Evolutionary conservation across 371 early-diverging fungal genomes (phyloP).

Genomic region (Syncephalis plumigaleata): DNA sequence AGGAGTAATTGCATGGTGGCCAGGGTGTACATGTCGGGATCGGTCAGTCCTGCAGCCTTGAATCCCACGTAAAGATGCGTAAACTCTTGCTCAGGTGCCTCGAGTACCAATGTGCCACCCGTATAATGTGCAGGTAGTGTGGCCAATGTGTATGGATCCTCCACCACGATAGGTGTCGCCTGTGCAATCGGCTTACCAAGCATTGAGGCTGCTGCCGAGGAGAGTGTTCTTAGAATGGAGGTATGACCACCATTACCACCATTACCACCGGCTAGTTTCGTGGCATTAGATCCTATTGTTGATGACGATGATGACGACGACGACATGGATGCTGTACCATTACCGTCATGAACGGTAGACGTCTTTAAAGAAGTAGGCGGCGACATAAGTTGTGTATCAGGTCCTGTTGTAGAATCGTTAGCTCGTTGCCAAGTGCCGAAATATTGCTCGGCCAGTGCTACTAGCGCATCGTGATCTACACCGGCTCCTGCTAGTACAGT

Average conservation of each 20-base stretch:
- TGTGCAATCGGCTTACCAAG: constrained; percentile 1
- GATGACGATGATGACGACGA: no score
- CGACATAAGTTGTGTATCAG: no score
- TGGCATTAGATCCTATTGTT: not conserved
- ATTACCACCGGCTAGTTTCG: constrained; percentile 9
- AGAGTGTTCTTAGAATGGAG: constrained; percentile 4
- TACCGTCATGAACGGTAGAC: not conserved
- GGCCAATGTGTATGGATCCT: constrained; percentile 10
- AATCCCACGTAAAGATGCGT: constrained; percentile 84
- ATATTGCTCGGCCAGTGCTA: constrained; percentile 40
- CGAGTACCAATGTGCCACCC: constrained; percentile 58
- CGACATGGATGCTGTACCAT: no score
- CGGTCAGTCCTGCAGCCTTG: constrained; percentile 58
- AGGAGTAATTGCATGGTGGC: constrained; percentile 80
- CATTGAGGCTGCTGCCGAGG: constrained; percentile 5
- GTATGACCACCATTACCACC: constrained; percentile 7
- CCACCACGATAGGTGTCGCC: not conserved
- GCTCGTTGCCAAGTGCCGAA: constrained; percentile 31
- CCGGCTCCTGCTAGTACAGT: constrained; percentile 86
- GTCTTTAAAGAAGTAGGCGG: no score
- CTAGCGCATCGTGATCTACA: constrained; percentile 62
- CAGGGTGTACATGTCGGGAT: constrained; percentile 80
- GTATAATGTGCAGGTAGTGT: constrained; percentile 47
- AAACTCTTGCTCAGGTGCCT: constrained; percentile 34
- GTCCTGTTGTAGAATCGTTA: no score